A percentile compares a stretch with the other conserved stretches of the same genome.
Conservation (phyloP, 371 early-diverging fungal genomes). For the Choanephora cucurbitarum region DNA sequence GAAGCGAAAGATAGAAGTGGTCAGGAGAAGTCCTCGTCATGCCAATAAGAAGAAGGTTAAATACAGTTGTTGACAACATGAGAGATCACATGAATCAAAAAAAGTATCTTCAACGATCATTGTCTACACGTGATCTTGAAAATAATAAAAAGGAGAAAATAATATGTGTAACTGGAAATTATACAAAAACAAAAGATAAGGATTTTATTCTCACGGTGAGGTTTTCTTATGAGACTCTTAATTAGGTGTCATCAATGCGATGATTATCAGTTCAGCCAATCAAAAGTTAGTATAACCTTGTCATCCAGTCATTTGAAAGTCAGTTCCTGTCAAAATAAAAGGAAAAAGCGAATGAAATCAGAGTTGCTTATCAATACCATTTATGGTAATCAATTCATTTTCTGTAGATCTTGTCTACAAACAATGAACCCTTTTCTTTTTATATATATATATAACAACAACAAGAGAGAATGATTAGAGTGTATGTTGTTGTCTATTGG, state of each 20-base stretch:
- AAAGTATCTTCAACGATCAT: no score
- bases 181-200: neutral
- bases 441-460: no score
- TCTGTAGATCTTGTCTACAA: neutral
- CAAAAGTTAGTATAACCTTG: neutral
- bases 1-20: no score
- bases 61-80: no score
- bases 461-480: constrained; percentile 3
- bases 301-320: neutral
- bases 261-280: neutral
- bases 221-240: no score
- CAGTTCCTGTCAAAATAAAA: neutral
- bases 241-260: neutral
- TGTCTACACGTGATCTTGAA: no score
- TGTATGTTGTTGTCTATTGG: neutral
- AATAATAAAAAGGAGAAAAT: no score
- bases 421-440: neutral
- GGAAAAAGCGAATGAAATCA: neutral
- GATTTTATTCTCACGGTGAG: neutral
- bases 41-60: no score
- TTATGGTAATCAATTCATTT: constrained; percentile 20
- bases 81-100: no score
- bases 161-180: neutral
- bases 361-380: constrained; percentile 29
- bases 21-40: no score